These are phyloP conservation scores for Conticribra weissflogii DNA, from an alignment of 108 stramenopile genomes.

Conservation along the genomic window DNA sequence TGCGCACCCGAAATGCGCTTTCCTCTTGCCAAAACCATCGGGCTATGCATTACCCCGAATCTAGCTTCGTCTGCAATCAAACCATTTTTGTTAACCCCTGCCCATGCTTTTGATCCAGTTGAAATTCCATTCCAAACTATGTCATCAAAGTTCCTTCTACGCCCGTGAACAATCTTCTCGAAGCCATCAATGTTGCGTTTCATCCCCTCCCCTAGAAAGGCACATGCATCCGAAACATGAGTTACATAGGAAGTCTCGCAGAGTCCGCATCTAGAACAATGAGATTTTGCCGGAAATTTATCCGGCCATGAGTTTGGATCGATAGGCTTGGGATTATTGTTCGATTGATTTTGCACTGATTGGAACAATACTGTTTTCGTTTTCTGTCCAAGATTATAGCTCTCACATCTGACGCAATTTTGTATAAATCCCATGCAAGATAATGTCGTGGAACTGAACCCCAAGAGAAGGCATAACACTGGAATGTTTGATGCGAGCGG, in stretches of 20 bases:
- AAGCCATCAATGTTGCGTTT: conserved; percentile 62
- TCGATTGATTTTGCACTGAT: too few relatives aligned
- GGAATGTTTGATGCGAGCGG: too few relatives aligned
- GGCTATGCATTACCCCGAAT: conserved; percentile 75
- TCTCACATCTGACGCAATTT: too few relatives aligned
- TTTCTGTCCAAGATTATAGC: too few relatives aligned
- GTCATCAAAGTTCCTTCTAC: conserved; percentile 39
- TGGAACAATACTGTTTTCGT: too few relatives aligned
- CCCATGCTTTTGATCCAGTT: not conserved
- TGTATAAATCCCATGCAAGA: too few relatives aligned
- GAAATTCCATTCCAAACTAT: conserved; percentile 47
- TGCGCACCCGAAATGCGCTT: conserved; percentile 58
- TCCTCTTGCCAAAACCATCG: conserved; percentile 67
- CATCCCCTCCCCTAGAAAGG: conserved; percentile 73
- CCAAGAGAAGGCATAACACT: too few relatives aligned
- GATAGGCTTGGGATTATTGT: conserved; percentile 63
- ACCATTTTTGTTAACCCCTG: conserved; percentile 5
- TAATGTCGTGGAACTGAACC: too few relatives aligned
- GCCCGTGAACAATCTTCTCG: conserved; percentile 65
- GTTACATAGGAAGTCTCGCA: conserved; percentile 80
- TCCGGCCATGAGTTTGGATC: conserved; percentile 72
- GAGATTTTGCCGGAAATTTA: conserved; percentile 78
- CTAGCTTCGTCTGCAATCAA: conserved; percentile 60
- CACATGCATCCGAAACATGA: conserved; percentile 70
- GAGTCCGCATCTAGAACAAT: conserved; percentile 80